Base-by-base conservation (phyloP, 805 yeast species). In the Spathaspora gorwiae region DNA sequence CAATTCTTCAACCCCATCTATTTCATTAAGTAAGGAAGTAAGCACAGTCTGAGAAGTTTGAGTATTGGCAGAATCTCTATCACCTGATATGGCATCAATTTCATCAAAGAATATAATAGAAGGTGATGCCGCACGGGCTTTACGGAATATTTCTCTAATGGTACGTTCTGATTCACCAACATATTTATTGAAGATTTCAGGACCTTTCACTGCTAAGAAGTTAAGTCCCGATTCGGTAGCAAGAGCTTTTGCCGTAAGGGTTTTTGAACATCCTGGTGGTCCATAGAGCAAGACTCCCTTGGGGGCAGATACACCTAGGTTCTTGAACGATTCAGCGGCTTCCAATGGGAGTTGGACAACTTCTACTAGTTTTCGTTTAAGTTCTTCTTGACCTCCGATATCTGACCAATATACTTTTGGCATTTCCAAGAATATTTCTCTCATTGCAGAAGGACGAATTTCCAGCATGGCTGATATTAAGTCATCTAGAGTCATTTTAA, bases 221-320 rank as follows among this genome's bases (percentile, higher is more conserved):
- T 92, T 92, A 41, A 92, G 76, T 0, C 97, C 97, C 1, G 97
- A 85, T 65, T 92, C 99, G 0, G 96, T 87, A 0, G 98, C 98
- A 29, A 92, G 68, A 0, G 97, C 97, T 59, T 92, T 92, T 1
- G 97, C 98, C 0, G 96, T 88, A 49, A 92, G 66, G 0, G 99
- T 92, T 57, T 92, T 92, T 9, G 97, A 90, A 68, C 98, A 92
- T 12, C 99, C 99, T 0, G 99, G 98, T 1, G 99, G 99, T 0
- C 99, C 99, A 63, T 94, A 94, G 15, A 94, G 70, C 39, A 94
- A 65, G 1, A 94, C 85, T 33, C 99, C 99, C 53, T 88, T 86
- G 3, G 99, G 99, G 0, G 98, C 90, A 37, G 79, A 72, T 3
- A 94, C 83, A 0, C 98, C 98, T 11, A 94, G 71, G 36, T 77